Evolutionary conservation across 768 basidiomycete species (phyloP).

Genomic region (Grammothele lineata): DNA sequence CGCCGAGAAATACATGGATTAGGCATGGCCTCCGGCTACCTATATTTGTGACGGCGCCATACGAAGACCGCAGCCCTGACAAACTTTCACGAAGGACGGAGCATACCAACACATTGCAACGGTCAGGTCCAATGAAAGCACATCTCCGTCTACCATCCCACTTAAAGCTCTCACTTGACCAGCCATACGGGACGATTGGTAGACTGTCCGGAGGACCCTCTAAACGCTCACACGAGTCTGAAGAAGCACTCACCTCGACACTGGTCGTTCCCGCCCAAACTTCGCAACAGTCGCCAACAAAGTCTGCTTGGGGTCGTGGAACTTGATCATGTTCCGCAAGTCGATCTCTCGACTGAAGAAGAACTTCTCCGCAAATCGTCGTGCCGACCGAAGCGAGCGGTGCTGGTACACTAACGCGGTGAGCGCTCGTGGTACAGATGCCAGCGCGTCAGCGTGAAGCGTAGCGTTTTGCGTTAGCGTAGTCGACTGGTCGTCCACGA

Average conservation of each 20-base stretch:
- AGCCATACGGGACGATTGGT: no score
- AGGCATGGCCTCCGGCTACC: no score
- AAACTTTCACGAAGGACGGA: no score
- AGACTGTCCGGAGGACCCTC: no score
- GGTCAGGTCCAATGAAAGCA: no score
- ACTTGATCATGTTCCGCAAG: slow-evolving; percentile 73
- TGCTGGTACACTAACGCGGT: slow-evolving; percentile 88
- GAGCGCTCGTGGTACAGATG: slow-evolving; percentile 81
- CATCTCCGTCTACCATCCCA: no score
- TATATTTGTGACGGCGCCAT: no score
- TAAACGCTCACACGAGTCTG: no score
- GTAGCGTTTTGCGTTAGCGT: slow-evolving; percentile 46
- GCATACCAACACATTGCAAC: no score
- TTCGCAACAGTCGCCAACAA: slow-evolving; percentile 69
- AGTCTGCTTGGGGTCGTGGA: slow-evolving; percentile 76
- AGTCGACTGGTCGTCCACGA: slow-evolving; percentile 30
- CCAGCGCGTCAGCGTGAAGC: slow-evolving; percentile 82
- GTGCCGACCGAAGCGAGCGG: slow-evolving; percentile 79
- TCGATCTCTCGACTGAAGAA: slow-evolving; percentile 88
- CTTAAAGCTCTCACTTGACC: no score
- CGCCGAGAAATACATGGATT: no score
- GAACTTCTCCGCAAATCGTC: slow-evolving; percentile 82
- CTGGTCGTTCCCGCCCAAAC: slow-evolving; percentile 60
- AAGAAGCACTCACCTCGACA: slow-evolving; percentile 65
- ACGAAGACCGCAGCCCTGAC: no score